These are phyloP conservation scores for Saturnispora quitensis DNA, from an alignment of 805 yeast species.

Conservation along the genomic window DNA sequence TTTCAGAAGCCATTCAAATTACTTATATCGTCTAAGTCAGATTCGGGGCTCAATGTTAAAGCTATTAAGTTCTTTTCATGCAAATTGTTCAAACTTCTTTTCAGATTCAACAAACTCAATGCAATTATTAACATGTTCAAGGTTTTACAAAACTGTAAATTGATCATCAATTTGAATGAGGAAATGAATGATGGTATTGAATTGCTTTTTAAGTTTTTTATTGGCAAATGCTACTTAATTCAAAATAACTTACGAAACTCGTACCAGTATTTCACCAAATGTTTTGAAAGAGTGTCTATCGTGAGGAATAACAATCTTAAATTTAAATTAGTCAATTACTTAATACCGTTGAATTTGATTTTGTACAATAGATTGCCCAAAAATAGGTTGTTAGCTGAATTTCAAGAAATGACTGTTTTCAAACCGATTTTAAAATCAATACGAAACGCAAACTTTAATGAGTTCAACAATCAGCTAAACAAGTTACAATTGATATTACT, in stretches of 20 bases:
- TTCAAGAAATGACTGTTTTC: slow-evolving; percentile 39
- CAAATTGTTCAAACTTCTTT: slow-evolving; percentile 60
- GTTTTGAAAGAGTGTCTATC: not conserved
- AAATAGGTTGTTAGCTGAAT: slow-evolving; percentile 29
- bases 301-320: slow-evolving; percentile 20
- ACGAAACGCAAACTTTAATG: slow-evolving; percentile 44
- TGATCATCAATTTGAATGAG: not conserved
- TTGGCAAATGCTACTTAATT: slow-evolving; percentile 57
- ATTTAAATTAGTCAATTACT: slow-evolving; percentile 41
- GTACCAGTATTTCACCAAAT: slow-evolving; percentile 35
- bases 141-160: slow-evolving; percentile 7
- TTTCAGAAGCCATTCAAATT: slow-evolving; percentile 67
- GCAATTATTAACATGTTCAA: slow-evolving; percentile 67
- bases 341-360: slow-evolving; percentile 56
- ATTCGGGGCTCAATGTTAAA: slow-evolving; percentile 23
- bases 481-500: slow-evolving; percentile 44
- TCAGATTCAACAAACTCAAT: slow-evolving; percentile 55
- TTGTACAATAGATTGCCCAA: slow-evolving; percentile 41
- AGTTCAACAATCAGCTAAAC: slow-evolving; percentile 38
- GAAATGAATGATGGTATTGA: slow-evolving; percentile 17
- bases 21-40: slow-evolving; percentile 70
- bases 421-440: slow-evolving; percentile 40
- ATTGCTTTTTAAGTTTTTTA: slow-evolving; percentile 58
- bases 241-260: slow-evolving; percentile 43
- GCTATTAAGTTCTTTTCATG: slow-evolving; percentile 53